Percentiles rank a stretch among this genome's conserved stretches.
These are phyloP conservation scores for Stipa capillata DNA, from an alignment of 176 grass and related monocot species.

Conservation along the genomic window DNA sequence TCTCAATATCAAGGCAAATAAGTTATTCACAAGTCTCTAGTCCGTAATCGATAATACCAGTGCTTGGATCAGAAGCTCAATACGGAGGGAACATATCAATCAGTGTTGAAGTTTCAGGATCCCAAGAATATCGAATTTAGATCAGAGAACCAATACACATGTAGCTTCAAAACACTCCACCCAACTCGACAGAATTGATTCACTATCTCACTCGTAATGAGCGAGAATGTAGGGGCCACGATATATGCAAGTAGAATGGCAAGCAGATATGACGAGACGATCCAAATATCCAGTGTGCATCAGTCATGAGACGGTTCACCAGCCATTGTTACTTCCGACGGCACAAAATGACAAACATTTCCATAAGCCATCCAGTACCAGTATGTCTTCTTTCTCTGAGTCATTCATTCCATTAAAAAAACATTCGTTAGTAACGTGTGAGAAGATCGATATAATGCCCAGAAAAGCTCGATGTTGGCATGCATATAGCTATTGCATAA, in stretches of 20 bases:
- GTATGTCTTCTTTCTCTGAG: not conserved
- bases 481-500: not conserved
- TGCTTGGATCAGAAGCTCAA: too few species aligned
- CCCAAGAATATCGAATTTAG: too few species aligned
- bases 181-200: too few species aligned
- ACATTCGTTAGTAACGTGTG: not conserved
- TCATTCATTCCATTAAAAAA: not conserved
- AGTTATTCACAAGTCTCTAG: too few species aligned
- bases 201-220: too few species aligned
- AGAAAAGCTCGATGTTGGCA: not conserved
- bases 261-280: too few species aligned
- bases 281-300: not conserved
- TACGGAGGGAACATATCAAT: too few species aligned
- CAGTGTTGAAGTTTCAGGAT: too few species aligned
- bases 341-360: not conserved
- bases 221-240: not conserved
- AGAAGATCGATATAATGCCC: not conserved
- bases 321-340: not conserved
- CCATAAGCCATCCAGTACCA: not conserved
- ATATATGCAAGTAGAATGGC: not conserved
- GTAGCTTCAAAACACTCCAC: too few species aligned
- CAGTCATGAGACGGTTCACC: not conserved
- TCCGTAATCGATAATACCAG: too few species aligned
- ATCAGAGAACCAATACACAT: too few species aligned
- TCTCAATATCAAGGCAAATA: too few species aligned